Base-by-base conservation (phyloP, 2,329 filamentous ascomycete genomes). In the Ceratocystis alfenasii region DNA sequence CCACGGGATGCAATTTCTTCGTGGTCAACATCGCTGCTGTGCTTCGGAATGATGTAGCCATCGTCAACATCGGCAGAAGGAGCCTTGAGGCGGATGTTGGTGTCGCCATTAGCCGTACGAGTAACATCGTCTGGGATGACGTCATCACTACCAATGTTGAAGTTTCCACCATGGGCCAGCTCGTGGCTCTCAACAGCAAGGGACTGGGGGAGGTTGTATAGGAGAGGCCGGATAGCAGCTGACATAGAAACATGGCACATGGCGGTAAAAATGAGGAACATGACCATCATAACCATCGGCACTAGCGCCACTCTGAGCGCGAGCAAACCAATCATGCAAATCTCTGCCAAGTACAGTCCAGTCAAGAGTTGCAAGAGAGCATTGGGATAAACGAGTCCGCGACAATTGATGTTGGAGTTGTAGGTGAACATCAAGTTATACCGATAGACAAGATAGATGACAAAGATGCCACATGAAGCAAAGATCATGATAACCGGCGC, bases 351-450 rank as follows among this genome's bases (percentile, higher is more conserved):
- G 74, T 97, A 96, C 62, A 95, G 79, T 25, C 93, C 92, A 0
- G 87, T 86, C 33, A 93, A 85, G 61, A 95, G 83, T 67, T 96
- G 92, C 74, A 95, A 87, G 63, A 97, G 79, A 1, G 89, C 92
- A n/a, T 87, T 87, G 0, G 90, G 87, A 73, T 96, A 96, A 70
- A 90, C 86, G 15, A 93, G 82, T 17, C 93, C 92, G 72, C 95
- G 90, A 46, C 89, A 95, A 73, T 96, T 91, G 71, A 95, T 86
- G 67, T 84, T 78, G 7, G 88, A 85, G 73, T 95, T 89, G 63
- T 86, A 87, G 45, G 96, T 90, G 74, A 90, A 96, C 62, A 96
- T 81, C 65, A 97, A 76, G 73, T 96, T 95, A 80, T 97, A 96
- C 20, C 89, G 84, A 80, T 90, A 96, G 61, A 91, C 89, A 64